Base-by-base conservation (phyloP, 345 rosid species). In the Jatropha curcas region DNA sequence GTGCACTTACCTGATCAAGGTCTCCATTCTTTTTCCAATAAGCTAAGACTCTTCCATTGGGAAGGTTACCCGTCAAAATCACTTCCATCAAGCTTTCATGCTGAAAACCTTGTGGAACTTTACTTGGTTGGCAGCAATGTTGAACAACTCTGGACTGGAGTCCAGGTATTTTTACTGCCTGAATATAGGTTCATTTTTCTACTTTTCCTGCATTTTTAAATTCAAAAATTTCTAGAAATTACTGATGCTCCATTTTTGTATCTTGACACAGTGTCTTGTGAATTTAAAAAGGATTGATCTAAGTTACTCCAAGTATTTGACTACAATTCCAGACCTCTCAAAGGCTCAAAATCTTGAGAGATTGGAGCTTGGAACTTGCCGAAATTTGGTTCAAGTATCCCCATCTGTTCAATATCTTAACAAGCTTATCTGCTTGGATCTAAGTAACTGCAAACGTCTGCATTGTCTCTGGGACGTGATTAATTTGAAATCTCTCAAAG, bases 21-120 rank as follows among this genome's bases (percentile, higher is more conserved):
- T 7, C 65, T 66, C n/a, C 31, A 55, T 2, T 67, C 24, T 45
- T 39, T 65, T 11, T 66, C 77, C 7, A 74, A 20, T 43, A 53
- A 74, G 28, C 28, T 74, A 16, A 19, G 71, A 30, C 17, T 45
- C 33, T 33, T 72, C 10, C 39, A 72, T 25, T 72, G 75, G 75
- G 11, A 50, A 7, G 22, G 33, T 11, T 72, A 33, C 22, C 75
- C 75, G 13, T 34, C 27, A 10, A 51, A 64, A 61, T 62, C 60
- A 2, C 12, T 72, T 24, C 75, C 68, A 31, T 19, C 60, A 0
- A 34, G 31, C 8, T 72, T 72, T 43, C 37, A 27, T 11, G 52
- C 68, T 4, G 60, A 50, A 14, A 72, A 72, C 5, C 60, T 72
- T 60, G 34, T 72, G 5, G 75, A 72, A 24, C 68, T 72, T 34